These are phyloP conservation scores for maize (Zea mays) DNA, from an alignment of 176 grass and related monocot genomes.

Conservation along the genomic window DNA sequence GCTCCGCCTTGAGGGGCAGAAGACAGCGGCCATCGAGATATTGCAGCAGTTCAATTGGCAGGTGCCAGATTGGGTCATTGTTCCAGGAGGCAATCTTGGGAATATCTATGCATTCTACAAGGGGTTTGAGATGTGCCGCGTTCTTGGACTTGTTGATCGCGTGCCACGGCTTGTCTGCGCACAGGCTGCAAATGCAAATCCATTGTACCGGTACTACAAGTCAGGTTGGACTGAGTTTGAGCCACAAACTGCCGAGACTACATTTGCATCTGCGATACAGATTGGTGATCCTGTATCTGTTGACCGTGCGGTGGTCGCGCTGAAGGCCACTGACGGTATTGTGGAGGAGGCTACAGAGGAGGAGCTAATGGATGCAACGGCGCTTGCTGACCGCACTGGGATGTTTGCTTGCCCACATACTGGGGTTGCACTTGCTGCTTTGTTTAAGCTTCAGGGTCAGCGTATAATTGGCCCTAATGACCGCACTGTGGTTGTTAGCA, in stretches of 20 bases:
- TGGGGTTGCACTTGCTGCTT: constrained; percentile 68
- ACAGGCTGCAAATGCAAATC: constrained; percentile 72
- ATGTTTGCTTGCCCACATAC: constrained; percentile 81
- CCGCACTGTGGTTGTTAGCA: constrained; percentile 76
- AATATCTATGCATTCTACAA: constrained; percentile 90
- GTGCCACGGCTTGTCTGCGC: constrained; percentile 62
- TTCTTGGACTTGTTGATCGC: constrained; percentile 59
- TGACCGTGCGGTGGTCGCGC: constrained; percentile 58
- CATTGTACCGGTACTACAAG: constrained; percentile 64
- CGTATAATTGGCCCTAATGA: constrained; percentile 63
- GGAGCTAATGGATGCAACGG: constrained; percentile 71
- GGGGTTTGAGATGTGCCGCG: constrained; percentile 72
- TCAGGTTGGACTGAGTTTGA: constrained; percentile 60
- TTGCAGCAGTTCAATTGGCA: constrained; percentile 79
- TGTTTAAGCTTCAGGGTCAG: constrained; percentile 63
- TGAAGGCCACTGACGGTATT: constrained; percentile 62
- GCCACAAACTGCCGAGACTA: constrained; percentile 55
- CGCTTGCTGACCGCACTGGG: constrained; percentile 71
- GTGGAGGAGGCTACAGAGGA: constrained; percentile 81
- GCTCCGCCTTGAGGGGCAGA: constrained; percentile 73
- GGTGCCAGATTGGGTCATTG: constrained; percentile 72
- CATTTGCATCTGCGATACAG: constrained; percentile 76
- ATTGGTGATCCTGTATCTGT: constrained; percentile 77
- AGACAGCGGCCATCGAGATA: constrained; percentile 75
- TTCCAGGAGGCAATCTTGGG: constrained; percentile 68